Base-by-base conservation (phyloP, 345 rosid species). In the Litchi chinensis region DNA sequence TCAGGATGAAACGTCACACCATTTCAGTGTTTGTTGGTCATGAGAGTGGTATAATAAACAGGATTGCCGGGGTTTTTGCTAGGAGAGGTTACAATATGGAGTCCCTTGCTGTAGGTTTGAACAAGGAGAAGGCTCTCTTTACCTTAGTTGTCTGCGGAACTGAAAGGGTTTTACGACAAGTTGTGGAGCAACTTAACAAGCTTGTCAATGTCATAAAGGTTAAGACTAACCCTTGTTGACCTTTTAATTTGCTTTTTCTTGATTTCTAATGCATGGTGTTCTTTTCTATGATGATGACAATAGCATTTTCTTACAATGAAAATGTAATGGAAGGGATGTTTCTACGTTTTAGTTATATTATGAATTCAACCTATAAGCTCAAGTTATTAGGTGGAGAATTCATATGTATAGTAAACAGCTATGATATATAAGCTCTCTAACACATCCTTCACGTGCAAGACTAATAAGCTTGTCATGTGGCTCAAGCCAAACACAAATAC, bases 171-270 rank as follows among this genome's bases (percentile, higher is more conserved):
- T 87, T 96, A 70, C 91, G 84, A 70, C 99, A 96, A 82, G 95
- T 96, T 76, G 89, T 89, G 28, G 97, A 93, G 89, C 99, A 96
- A 80, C 96, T 96, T 65, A 91, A 91, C 89, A 94, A 94, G 87
- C 99, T 96, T 72, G 98, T 96, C 70, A 94, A 94, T 86, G 99
- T 96, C 81, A 70, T 91, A 54, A 91, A 95, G 98, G 99, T 95
- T 78, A 24, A 39, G 43, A 69, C 62, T 67, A 66, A 54, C 50
- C 64, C 62, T 32, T 28, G 28, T 48, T 15, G 46, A 43, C 67
- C 13, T 52, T 76, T 68, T 16, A 16, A 21, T 59, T 50, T 54
- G 5, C 9, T 60, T 60, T 68, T 37, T 15, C 10, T 44, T 11
- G n/a, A 13, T 5, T 56, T 71, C 10, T 46, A 70, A 56, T 26